A percentile compares a stretch with the other conserved stretches of the same genome.
phyloP scores from a whole-genome alignment of 208 protist genomes.

The Crithidia brevicula region DNA sequence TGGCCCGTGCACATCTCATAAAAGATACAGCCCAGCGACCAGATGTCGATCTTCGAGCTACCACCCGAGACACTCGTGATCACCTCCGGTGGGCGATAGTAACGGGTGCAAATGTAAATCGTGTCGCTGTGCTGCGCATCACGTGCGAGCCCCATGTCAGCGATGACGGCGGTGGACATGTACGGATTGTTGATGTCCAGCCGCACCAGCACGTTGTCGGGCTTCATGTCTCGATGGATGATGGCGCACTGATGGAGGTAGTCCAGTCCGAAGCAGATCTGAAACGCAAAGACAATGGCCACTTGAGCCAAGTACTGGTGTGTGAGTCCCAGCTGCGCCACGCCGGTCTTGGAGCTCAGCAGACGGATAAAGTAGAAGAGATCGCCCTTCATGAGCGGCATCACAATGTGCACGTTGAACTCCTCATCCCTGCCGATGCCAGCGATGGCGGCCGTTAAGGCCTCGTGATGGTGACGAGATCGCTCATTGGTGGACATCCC shows the following conservation, averaged over 20 bases:
- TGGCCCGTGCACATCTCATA: slow-evolving; percentile 92
- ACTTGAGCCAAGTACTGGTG: slow-evolving; percentile 60
- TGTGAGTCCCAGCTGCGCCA: slow-evolving; percentile 30
- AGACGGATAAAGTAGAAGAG: slow-evolving; percentile 77
- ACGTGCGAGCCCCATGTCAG: slow-evolving; percentile 91
- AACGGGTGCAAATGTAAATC: slow-evolving; percentile 95
- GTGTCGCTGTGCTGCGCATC: slow-evolving; percentile 82
- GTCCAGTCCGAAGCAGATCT: slow-evolving; percentile 89
- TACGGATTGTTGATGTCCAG: slow-evolving; percentile 64
- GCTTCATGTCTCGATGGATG: slow-evolving; percentile 97
- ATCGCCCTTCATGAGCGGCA: slow-evolving; percentile 88
- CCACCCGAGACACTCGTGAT: slow-evolving; percentile 84
- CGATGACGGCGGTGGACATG: slow-evolving; percentile 74
- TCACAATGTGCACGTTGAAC: slow-evolving; percentile 91
- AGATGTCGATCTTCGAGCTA: slow-evolving; percentile 89
- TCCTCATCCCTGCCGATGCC: slow-evolving; percentile 42
- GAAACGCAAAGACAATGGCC: slow-evolving; percentile 81
- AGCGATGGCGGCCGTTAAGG: slow-evolving; percentile 33
- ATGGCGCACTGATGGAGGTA: slow-evolving; percentile 90
- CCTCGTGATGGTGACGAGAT: slow-evolving; percentile 44
- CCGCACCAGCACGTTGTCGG: slow-evolving; percentile 96
- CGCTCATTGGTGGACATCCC: slow-evolving; percentile 34
- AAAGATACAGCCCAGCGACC: slow-evolving; percentile 96
- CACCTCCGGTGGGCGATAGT: slow-evolving; percentile 97
- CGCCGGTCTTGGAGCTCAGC: slow-evolving; percentile 25